Percentiles rank a stretch among this genome's conserved stretches.
phyloP scores from a whole-genome alignment of 495 filamentous ascomycete species.

The Penicillium paradoxum region DNA sequence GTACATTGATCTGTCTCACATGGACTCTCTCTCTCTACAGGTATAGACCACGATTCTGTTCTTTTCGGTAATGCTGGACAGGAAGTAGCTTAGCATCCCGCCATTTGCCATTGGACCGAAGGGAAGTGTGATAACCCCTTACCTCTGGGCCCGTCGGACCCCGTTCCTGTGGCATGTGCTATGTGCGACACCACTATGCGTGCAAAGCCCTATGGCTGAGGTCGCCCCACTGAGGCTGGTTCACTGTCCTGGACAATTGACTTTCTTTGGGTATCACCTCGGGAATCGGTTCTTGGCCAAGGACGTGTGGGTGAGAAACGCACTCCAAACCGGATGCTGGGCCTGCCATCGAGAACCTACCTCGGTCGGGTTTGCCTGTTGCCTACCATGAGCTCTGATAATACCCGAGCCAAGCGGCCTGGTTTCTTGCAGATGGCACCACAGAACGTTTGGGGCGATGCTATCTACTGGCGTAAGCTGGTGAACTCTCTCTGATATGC shows the following conservation, averaged over 20 bases:
- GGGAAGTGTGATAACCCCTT: conserved; percentile 9
- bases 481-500: conserved; percentile 24
- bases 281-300: too few relatives aligned
- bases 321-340: not conserved
- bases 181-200: conserved; percentile 1
- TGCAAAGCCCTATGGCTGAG: conserved; percentile 5
- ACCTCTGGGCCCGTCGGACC: conserved; percentile 21
- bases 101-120: not conserved
- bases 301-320: too few relatives aligned
- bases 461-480: conserved; percentile 1
- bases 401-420: not conserved
- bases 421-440: not conserved
- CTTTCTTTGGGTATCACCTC: not conserved
- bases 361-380: not conserved
- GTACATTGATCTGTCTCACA: too few relatives aligned
- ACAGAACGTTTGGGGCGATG: not conserved
- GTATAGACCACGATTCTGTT: too few relatives aligned
- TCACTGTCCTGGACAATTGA: not conserved
- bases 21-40: too few relatives aligned
- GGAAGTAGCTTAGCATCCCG: not conserved
- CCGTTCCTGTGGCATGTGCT: conserved; percentile 10
- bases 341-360: too few relatives aligned
- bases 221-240: conserved; percentile 6
- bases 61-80: too few relatives aligned
- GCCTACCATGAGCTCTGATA: not conserved